A percentile compares a stretch with the other conserved stretches of the same genome.
phyloP scores from a whole-genome alignment of 2,329 filamentous ascomycete species.

The Fusarium caatingaense region DNA sequence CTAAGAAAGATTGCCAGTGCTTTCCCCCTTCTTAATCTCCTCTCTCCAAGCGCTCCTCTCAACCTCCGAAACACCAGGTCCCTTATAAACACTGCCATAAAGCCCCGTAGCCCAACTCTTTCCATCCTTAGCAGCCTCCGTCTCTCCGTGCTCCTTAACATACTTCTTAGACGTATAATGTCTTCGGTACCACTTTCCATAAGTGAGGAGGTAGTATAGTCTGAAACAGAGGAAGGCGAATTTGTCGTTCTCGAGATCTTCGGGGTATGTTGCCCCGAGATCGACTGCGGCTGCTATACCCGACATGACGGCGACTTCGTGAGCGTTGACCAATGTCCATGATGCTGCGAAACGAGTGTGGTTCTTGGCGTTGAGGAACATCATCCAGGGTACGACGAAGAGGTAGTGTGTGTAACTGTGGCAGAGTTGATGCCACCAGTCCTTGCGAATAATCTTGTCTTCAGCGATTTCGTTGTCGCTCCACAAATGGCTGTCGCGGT shows the following conservation, averaged over 20 bases:
- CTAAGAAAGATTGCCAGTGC: constrained; percentile 50
- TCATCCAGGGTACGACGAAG: constrained; percentile 28
- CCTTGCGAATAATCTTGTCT: constrained; percentile 32
- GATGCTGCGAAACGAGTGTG: constrained; percentile 26
- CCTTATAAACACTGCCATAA: constrained; percentile 70
- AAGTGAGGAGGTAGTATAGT: constrained; percentile 69
- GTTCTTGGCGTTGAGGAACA: constrained; percentile 33
- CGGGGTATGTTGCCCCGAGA: constrained; percentile 18
- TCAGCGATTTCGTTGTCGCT: constrained; percentile 24
- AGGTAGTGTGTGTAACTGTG: constrained; percentile 31
- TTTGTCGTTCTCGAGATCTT: constrained; percentile 69
- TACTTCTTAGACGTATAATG: constrained; percentile 44
- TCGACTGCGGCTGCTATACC: constrained; percentile 32
- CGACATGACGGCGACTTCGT: constrained; percentile 27
- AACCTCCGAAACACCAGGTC: constrained; percentile 64
- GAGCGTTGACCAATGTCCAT: constrained; percentile 23
- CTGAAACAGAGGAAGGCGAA: constrained; percentile 71
- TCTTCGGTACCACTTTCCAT: constrained; percentile 69
- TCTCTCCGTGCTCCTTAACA: constrained; percentile 39
- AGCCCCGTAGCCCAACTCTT: constrained; percentile 66
- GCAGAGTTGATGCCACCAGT: constrained; percentile 34
- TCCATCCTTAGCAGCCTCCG: constrained; percentile 57
- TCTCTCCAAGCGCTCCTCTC: constrained; percentile 65
- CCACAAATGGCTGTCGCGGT: constrained; percentile 28
- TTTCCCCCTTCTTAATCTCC: constrained; percentile 52